Conservation (phyloP, 2,329 filamentous ascomycete species). For the Ophiocordyceps sinensis region DNA sequence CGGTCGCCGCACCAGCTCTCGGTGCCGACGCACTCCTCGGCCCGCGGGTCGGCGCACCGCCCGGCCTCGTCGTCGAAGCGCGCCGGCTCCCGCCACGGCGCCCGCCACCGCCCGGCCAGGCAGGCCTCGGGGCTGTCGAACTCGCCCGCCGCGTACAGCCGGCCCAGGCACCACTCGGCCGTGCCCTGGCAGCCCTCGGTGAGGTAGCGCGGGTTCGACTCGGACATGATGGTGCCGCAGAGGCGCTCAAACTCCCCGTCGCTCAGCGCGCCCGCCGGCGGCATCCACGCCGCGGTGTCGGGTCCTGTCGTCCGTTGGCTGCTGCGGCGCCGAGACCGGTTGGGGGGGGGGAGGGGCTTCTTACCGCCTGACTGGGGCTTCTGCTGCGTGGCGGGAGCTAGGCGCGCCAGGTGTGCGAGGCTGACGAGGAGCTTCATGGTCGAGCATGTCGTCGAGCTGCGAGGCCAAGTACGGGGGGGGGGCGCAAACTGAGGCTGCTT, state of each 20-base stretch:
- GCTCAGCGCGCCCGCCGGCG: not conserved
- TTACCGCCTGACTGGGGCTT: no score
- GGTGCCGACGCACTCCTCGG: not conserved
- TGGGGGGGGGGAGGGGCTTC: no score
- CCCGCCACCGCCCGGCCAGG: not conserved
- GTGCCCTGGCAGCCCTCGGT: not conserved
- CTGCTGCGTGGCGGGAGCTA: no score
- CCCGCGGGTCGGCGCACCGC: not conserved
- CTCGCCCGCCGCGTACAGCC: not conserved
- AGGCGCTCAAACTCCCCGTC: not conserved
- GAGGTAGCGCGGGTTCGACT: not conserved
- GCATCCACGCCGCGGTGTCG: not conserved
- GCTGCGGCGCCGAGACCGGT: no score
- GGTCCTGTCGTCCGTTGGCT: not conserved
- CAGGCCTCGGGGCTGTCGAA: not conserved
- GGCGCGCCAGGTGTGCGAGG: no score
- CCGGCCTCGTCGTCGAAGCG: not conserved
- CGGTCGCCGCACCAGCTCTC: not conserved
- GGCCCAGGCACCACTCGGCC: not conserved
- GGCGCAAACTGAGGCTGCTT: no score
- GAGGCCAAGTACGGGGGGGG: no score
- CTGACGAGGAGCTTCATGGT: no score
- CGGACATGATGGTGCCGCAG: not conserved
- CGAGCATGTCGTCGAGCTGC: no score
- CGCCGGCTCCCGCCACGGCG: not conserved